Base-by-base conservation (phyloP, 345 rosid genomes). In the Eucalyptus cladocalyx region DNA sequence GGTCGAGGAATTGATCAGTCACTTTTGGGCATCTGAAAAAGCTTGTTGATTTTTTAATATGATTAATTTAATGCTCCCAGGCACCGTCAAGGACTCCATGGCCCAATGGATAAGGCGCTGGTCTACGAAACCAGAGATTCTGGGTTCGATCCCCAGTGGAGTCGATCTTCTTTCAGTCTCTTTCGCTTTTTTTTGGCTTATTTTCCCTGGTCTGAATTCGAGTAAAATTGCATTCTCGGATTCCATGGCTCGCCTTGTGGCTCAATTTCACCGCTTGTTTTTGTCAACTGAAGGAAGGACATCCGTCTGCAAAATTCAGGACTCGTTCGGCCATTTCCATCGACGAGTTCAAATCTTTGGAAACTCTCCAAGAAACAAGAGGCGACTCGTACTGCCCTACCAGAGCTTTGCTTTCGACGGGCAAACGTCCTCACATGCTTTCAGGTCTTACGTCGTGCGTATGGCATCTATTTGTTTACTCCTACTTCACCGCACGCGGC, bases 71-170 rank as follows among this genome's bases (percentile, higher is more conserved):
- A 50, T 3, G 19, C 3, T 50, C 8, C 53, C 19, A 16, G 1
- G 19, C 3, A 50, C 10, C 24, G 10, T 2, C 58, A 6, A 19
- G 1, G 95, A 94, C 95, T 95, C 93, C 94, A 88, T 93, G 96
- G 95, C 95, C 97, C 95, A 96, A 95, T 95, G 99, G 98, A 97
- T 94, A 95, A 95, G 98, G 97, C 95, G 94, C 98, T 96, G 96
- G 96, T 94, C 97, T 92, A 95, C 98, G 96, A 89, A 96, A 95
- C 95, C 95, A 93, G 96, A 95, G 96, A 93, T 86, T 96, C 96
- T 93, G 95, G 97, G 97, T 96, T 95, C 95, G 96, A 96, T 95
- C 94, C 94, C 96, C 96, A 95, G 95, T 90, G 93, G 93, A 95
- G 95, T 95, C 96, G 97, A 19, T 10, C 15, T 11, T 72, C 15